Conservation (phyloP, 495 filamentous ascomycete genomes). For the Venustampulla echinocandica region DNA sequence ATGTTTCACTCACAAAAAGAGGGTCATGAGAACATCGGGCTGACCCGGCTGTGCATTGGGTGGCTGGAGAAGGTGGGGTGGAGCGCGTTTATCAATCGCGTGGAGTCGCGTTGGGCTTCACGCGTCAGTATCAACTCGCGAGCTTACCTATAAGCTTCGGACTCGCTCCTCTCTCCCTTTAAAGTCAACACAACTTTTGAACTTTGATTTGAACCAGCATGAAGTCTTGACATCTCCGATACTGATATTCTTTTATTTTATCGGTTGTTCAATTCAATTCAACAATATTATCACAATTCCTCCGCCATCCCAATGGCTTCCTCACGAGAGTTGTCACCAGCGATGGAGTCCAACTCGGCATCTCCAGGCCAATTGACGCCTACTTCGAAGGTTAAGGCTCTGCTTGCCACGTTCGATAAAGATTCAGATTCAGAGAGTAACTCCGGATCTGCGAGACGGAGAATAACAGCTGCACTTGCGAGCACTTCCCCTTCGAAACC, state of each 20-base stretch:
- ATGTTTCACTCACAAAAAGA: no score
- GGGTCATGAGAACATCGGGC: no score
- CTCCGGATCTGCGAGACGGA: constrained; percentile 8
- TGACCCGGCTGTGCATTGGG: background rate
- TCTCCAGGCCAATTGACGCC: constrained; percentile 47
- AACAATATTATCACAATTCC: background rate
- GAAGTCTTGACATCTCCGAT: constrained; percentile 5
- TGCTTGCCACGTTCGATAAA: constrained; percentile 54
- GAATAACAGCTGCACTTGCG: constrained; percentile 11
- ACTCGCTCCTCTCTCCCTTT: background rate
- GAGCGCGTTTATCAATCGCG: constrained; percentile 4
- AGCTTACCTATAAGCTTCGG: background rate
- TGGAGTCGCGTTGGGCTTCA: constrained; percentile 2
- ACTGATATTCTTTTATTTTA: constrained; percentile 3
- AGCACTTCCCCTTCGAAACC: constrained; percentile 7
- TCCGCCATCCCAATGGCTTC: constrained; percentile 34
- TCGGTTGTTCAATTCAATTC: constrained; percentile 4
- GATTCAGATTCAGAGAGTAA: constrained; percentile 29
- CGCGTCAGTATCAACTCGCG: background rate
- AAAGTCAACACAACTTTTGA: background rate
- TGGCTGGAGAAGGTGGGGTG: constrained; percentile 3
- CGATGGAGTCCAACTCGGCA: constrained; percentile 15
- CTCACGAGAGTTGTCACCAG: constrained; percentile 30
- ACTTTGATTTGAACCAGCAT: constrained; percentile 8
- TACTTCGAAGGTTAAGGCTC: constrained; percentile 57